A percentile compares a stretch with the other conserved stretches of the same genome.
phyloP scores from a whole-genome alignment of 2,329 filamentous ascomycete genomes.

The Fusarium gaditjirri region DNA sequence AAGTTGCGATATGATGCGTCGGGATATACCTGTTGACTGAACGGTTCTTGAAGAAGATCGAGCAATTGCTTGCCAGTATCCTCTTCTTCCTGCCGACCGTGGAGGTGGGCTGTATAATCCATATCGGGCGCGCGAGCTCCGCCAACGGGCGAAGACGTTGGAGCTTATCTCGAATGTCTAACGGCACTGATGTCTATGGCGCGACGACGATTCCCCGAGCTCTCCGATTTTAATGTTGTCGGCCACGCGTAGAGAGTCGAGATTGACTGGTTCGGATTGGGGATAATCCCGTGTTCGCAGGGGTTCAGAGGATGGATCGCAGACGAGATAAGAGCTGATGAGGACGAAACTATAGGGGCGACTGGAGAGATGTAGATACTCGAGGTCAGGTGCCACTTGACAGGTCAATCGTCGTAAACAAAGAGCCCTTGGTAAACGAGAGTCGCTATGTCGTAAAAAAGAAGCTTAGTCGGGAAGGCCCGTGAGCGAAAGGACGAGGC shows the following conservation, averaged over 20 bases:
- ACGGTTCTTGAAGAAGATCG: constrained; percentile 62
- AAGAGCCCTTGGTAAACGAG: constrained; percentile 29
- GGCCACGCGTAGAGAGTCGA: constrained; percentile 7
- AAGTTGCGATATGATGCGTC: neutral
- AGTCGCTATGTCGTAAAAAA: constrained; percentile 25
- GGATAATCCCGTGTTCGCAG: constrained; percentile 33
- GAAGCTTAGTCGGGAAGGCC: constrained; percentile 7
- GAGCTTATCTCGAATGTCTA: constrained; percentile 12
- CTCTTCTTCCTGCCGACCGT: constrained; percentile 24
- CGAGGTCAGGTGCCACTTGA: constrained; percentile 18
- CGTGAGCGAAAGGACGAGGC: constrained; percentile 29
- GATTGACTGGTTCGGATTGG: constrained; percentile 1
- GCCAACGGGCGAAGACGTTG: constrained; percentile 41
- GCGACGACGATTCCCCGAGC: neutral
- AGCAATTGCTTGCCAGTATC: constrained; percentile 58
- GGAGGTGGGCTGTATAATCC: constrained; percentile 30
- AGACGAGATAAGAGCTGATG: constrained; percentile 11
- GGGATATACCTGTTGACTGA: constrained; percentile 57
- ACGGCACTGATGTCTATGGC: neutral
- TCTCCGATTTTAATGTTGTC: neutral
- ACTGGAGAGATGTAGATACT: neutral
- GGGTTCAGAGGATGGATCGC: constrained; percentile 4
- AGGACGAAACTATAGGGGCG: constrained; percentile 5
- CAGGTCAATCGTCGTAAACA: constrained; percentile 9
- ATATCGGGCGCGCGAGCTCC: constrained; percentile 40